Percentiles rank a stretch among this genome's conserved stretches.
These are phyloP conservation scores for Pinus albicaulis DNA, from an alignment of 75 land plant species.

Conservation along the genomic window DNA sequence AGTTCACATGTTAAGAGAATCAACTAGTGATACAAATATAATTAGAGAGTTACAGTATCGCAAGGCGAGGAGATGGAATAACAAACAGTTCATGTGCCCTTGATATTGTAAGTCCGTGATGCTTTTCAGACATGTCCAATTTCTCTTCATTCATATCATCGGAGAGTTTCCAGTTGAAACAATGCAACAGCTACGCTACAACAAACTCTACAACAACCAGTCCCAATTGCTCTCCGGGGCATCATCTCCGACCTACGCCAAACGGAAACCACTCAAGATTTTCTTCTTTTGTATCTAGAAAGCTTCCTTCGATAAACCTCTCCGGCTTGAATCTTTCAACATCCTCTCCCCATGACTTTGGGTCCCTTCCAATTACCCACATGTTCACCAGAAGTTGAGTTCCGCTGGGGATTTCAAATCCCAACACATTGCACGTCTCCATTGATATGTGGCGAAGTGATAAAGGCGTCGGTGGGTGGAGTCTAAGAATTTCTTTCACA, in stretches of 20 bases:
- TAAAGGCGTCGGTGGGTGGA: conserved; percentile 10
- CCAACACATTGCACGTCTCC: not conserved
- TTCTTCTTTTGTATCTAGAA: not conserved
- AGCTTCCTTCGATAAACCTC: not conserved
- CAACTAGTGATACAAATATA: no score
- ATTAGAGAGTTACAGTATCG: not conserved
- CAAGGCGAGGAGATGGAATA: not conserved
- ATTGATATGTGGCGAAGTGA: not conserved
- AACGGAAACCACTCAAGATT: conserved; percentile 18
- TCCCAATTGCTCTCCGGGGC: conserved; percentile 17
- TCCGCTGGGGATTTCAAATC: not conserved
- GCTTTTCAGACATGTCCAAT: not conserved
- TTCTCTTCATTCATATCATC: not conserved
- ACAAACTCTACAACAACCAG: not conserved
- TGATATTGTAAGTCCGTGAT: not conserved
- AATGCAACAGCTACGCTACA: conserved; percentile 15
- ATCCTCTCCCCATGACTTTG: not conserved
- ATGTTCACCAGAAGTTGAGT: conserved; percentile 6
- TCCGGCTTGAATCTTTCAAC: not conserved
- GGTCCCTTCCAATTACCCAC: not conserved
- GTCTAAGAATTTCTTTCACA: conserved; percentile 16
- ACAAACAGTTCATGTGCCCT: not conserved
- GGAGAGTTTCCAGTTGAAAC: conserved; percentile 19
- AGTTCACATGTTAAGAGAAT: no score
- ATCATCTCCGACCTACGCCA: conserved; percentile 22